Evolutionary conservation across 768 basidiomycete genomes (phyloP).

Genomic region (Chlorophyllum brunneum): DNA sequence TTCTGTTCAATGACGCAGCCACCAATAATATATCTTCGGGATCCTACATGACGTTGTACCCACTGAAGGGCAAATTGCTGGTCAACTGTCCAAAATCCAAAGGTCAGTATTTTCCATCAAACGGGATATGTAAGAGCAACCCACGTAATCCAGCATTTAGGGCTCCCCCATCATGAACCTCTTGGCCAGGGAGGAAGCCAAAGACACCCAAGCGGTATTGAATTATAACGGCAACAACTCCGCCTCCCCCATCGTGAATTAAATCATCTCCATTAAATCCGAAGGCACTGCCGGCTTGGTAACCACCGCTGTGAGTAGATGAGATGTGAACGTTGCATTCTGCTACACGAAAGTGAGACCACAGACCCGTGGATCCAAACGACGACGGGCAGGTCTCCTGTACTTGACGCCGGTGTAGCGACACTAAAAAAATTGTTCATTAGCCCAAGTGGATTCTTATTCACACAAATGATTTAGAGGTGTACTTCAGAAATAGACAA

Average conservation of each 20-base stretch:
- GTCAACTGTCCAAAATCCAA: slow-evolving; percentile 34
- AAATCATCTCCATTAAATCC: slow-evolving; percentile 30
- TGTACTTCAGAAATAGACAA: slow-evolving; percentile 39
- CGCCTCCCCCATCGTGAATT: slow-evolving; percentile 29
- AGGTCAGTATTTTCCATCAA: background rate
- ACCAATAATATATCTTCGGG: too few species aligned
- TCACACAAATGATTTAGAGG: background rate
- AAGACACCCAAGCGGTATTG: slow-evolving; percentile 45
- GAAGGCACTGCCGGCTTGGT: slow-evolving; percentile 1
- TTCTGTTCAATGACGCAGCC: background rate
- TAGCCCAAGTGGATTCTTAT: background rate
- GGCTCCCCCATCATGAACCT: slow-evolving; percentile 37
- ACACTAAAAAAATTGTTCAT: slow-evolving; percentile 22
- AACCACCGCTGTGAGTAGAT: slow-evolving; percentile 7
- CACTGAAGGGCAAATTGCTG: slow-evolving; percentile 42
- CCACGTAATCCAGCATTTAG: slow-evolving; percentile 49
- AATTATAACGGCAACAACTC: slow-evolving; percentile 35
- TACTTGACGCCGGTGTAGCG: slow-evolving; percentile 27
- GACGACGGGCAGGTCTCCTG: slow-evolving; percentile 31
- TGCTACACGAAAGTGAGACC: background rate
- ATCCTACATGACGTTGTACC: slow-evolving; percentile 36
- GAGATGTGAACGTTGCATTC: background rate
- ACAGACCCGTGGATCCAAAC: slow-evolving; percentile 43
- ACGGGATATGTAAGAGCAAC: slow-evolving; percentile 12
- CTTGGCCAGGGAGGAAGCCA: slow-evolving; percentile 42